Evolutionary conservation across 139 green algal species (phyloP).

Genomic region (Asterochloris sp.): DNA sequence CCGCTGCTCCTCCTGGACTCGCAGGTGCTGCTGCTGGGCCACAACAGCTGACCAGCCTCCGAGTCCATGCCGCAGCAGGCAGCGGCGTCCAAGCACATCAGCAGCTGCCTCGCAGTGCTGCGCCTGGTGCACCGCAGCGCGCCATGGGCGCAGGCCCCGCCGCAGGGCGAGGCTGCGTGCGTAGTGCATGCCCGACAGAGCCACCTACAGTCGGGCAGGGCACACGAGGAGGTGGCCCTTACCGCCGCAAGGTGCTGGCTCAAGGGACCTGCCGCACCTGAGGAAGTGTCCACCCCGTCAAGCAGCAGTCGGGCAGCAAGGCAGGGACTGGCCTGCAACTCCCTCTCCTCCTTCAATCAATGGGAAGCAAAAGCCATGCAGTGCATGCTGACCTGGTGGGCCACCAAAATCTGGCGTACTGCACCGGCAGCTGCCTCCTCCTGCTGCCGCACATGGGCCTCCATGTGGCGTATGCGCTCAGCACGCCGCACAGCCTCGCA

Average conservation of each 20-base stretch:
- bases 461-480: conserved; percentile 6
- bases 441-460: conserved; percentile 1
- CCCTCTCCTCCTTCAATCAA: too few relatives aligned
- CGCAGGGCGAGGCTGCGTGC: not conserved
- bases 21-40: too few relatives aligned
- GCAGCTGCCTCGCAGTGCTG: not conserved
- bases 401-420: not conserved
- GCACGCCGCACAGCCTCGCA: not conserved
- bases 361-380: not conserved
- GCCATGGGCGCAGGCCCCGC: conserved; percentile 4
- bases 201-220: not conserved
- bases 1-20: too few relatives aligned
- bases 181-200: conserved; percentile 3
- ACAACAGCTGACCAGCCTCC: too few relatives aligned
- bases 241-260: too few relatives aligned
- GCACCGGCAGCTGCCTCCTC: conserved; percentile 8
- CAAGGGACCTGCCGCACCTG: too few relatives aligned
- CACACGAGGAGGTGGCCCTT: too few relatives aligned
- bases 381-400: not conserved
- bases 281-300: too few relatives aligned
- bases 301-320: too few relatives aligned
- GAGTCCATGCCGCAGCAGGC: not conserved
- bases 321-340: too few relatives aligned
- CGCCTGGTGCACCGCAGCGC: not conserved
- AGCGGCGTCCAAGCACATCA: not conserved